Evolutionary conservation across 805 yeast genomes (phyloP), one percentile per base, ranked within the genome.

Genomic region (Suhomyces tanzawaensis): DNA sequence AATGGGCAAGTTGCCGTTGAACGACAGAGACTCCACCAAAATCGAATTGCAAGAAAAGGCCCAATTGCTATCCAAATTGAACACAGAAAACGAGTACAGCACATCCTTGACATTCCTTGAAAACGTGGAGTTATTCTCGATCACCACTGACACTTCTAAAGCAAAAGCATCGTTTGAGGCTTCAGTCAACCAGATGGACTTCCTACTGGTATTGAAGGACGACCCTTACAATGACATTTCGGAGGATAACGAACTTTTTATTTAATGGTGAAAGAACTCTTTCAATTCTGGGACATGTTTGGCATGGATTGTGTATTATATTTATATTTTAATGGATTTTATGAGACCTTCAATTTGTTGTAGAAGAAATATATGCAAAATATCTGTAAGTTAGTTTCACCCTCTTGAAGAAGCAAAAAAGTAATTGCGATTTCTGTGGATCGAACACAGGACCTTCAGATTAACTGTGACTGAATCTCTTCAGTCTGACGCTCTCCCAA

Each of bases 401-500:
- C n/a, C n/a, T n/a, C n/a, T n/a, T n/a, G n/a, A n/a, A n/a, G n/a
- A n/a, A n/a, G 14, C 28, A 36, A 44, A 39, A 27, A 35, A 19
- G n/a, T n/a, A n/a, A 32, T 40, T 54, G 59, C 59, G 59, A 50
- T 39, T 51, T 51, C 52, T 52, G 60, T 52, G 60, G 58, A 53
- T 52, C 57, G 58, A 53, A 52, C 57, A 51, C 57, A 53, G 51
- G 58, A 55, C 58, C 58, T 53, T 46, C 57, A 55, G 60, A 53
- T 52, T 43, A 46, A 46, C 51, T 51, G 51, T 46, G 50, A 53
- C 56, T 40, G 55, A 48, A 48, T 41, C 39, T 40, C 63, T 58
- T 58, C 63, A 58, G 63, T 58, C 63, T 57, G 62, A 54, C 62
- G 62, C 62, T 57, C 62, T 57, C 62, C 62, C 62, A 53, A 55